Conservation (phyloP, 2,329 filamentous ascomycete genomes). For the Clarireedia monteithiana region DNA sequence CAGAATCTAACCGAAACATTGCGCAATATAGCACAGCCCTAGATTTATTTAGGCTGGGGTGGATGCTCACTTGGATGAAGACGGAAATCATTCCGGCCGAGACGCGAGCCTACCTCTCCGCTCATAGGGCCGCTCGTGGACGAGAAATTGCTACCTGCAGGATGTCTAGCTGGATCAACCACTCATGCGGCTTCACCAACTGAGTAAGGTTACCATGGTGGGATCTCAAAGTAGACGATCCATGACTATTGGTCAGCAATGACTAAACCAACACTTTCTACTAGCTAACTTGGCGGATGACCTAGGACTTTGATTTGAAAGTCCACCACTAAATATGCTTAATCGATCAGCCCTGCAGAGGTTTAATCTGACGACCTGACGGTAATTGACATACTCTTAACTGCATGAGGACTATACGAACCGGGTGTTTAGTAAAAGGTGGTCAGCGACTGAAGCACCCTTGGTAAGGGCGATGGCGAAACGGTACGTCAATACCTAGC, state of each 20-base stretch:
- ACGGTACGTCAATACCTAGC: background rate
- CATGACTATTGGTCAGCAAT: no score
- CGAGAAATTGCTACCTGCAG: background rate
- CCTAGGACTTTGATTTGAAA: background rate
- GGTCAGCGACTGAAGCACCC: background rate
- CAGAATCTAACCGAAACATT: background rate
- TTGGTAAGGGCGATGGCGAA: background rate
- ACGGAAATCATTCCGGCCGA: no score
- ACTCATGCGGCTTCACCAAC: no score
- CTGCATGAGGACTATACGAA: background rate
- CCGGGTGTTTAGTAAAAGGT: background rate
- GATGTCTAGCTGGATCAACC: no score
- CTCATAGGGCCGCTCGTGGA: background rate
- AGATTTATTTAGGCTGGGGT: no score
- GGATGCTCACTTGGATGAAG: no score
- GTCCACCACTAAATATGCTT: background rate
- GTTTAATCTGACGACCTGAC: conserved; percentile 1
- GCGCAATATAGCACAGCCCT: background rate
- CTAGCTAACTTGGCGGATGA: background rate
- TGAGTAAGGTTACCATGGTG: background rate
- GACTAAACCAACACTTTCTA: no score
- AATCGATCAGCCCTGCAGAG: background rate
- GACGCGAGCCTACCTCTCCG: background rate
- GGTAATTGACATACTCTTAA: background rate
- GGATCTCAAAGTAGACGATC: no score